phyloP scores from a whole-genome alignment of 1,139 yeast species.

The Pichia sp. region DNA sequence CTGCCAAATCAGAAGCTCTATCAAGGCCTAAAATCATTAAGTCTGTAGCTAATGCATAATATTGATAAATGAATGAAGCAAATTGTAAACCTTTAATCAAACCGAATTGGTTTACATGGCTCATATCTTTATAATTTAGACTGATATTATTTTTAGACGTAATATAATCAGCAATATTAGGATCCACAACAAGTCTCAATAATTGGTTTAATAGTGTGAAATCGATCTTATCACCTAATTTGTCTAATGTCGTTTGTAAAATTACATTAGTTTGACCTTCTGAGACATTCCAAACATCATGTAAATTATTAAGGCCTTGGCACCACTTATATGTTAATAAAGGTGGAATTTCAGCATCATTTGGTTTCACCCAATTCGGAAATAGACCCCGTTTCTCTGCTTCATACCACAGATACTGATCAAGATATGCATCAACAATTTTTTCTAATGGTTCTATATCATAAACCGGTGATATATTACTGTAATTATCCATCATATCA shows the following conservation, averaged over 20 bases:
- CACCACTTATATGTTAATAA: slow-evolving; percentile 90
- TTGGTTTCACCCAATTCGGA: slow-evolving; percentile 96
- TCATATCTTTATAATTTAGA: slow-evolving; percentile 89
- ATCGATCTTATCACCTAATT: slow-evolving; percentile 80
- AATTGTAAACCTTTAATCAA: slow-evolving; percentile 84
- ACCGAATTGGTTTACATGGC: slow-evolving; percentile 85
- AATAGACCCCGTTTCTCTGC: slow-evolving; percentile 82
- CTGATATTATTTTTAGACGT: slow-evolving; percentile 86
- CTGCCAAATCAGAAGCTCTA: slow-evolving; percentile 84
- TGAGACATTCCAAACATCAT: slow-evolving; percentile 70
- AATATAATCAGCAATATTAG: slow-evolving; percentile 90
- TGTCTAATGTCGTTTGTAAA: slow-evolving; percentile 65
- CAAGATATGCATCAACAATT: slow-evolving; percentile 92
- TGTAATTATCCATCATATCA: slow-evolving; percentile 90
- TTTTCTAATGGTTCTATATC: slow-evolving; percentile 88
- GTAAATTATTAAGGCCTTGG: slow-evolving; percentile 82
- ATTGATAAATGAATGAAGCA: slow-evolving; percentile 84
- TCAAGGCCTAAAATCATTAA: slow-evolving; percentile 76
- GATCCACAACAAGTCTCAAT: slow-evolving; percentile 75
- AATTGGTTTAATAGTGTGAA: slow-evolving; percentile 79
- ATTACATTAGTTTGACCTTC: slow-evolving; percentile 80
- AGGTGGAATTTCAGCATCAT: slow-evolving; percentile 92
- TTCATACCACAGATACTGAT: slow-evolving; percentile 95
- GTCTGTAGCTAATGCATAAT: slow-evolving; percentile 82
- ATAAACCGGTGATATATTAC: slow-evolving; percentile 79